A percentile compares a stretch with the other conserved stretches of the same genome.
Conservation (phyloP, 495 filamentous ascomycete genomes). For the Monascus purpureus region DNA sequence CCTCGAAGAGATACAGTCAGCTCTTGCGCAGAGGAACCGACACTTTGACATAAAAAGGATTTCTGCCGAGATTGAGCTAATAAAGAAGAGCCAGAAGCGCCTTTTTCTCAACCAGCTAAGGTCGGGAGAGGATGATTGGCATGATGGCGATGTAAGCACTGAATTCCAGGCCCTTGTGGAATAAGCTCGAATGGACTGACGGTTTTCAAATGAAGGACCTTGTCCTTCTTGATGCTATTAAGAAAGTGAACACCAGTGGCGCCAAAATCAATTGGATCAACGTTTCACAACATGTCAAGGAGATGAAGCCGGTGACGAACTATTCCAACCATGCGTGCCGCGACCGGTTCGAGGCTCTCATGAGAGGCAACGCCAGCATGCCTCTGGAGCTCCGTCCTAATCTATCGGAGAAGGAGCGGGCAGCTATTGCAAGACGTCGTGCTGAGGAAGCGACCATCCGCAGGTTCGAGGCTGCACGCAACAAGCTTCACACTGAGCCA, state of each 20-base stretch:
- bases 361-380: not conserved
- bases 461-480: no score
- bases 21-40: no score
- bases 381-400: not conserved
- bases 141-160: slow-evolving; percentile 21
- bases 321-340: slow-evolving; percentile 7
- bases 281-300: slow-evolving; percentile 3
- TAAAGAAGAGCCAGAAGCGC: no score
- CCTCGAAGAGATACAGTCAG: no score
- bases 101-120: no score
- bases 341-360: slow-evolving; percentile 1
- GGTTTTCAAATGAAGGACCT: slow-evolving; percentile 2
- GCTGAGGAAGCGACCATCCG: not conserved
- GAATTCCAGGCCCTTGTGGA: no score
- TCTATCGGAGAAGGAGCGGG: not conserved
- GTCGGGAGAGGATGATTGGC: slow-evolving; percentile 22
- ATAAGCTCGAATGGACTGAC: no score
- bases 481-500: no score
- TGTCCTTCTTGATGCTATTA: slow-evolving; percentile 4
- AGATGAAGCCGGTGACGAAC: slow-evolving; percentile 2
- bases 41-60: no score
- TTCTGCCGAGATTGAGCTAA: no score
- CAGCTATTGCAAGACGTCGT: not conserved
- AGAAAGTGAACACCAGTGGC: slow-evolving; percentile 3
- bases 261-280: slow-evolving; percentile 3